Conservation (phyloP, 2,329 filamentous ascomycete genomes). For the Botrytis fabae region DNA sequence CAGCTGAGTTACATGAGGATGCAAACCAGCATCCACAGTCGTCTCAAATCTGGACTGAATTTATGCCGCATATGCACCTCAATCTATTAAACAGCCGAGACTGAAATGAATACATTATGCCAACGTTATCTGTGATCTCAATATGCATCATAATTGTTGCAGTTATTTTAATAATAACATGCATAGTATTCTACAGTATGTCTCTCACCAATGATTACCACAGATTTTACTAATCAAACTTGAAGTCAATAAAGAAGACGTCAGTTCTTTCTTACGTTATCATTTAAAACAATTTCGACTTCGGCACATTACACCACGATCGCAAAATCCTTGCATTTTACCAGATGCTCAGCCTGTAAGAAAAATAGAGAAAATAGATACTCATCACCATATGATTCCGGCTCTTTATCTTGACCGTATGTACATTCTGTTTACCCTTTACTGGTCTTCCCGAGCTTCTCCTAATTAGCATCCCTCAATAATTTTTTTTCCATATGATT, state of each 20-base stretch:
- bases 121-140: not conserved
- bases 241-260: constrained; percentile 17
- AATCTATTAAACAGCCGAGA: not conserved
- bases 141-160: constrained; percentile 14
- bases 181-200: constrained; percentile 4
- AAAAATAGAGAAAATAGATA: constrained; percentile 7
- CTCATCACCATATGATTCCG: constrained; percentile 17
- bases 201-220: not conserved
- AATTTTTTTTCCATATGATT: not conserved
- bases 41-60: not conserved
- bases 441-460: not conserved
- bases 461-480: not conserved
- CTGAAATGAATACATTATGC: not conserved
- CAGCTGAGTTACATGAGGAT: not conserved
- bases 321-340: not conserved
- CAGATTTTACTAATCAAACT: not conserved
- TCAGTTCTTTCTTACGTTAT: not conserved
- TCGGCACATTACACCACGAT: constrained; percentile 2
- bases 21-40: not conserved
- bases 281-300: not conserved
- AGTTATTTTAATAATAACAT: not conserved
- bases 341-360: not conserved
- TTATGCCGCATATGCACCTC: not conserved
- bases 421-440: not conserved
- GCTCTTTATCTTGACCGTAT: constrained; percentile 11